Evolutionary conservation across 2,329 filamentous ascomycete species (phyloP).

Genomic region (Scolecobasidium constrictum): DNA sequence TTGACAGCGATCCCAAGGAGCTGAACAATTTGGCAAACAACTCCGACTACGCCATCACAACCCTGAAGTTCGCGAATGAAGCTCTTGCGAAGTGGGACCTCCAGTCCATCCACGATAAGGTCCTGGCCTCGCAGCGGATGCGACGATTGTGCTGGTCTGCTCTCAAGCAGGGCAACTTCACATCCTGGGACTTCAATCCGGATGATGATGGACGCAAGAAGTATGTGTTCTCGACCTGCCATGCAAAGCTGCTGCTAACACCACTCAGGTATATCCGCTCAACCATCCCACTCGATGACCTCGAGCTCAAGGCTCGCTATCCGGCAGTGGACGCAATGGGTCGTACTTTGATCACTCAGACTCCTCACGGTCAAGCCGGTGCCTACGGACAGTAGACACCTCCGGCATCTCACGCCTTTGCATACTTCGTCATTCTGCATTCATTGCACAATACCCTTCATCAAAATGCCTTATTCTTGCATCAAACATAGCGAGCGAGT

Average conservation of each 20-base stretch:
- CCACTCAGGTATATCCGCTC: constrained; percentile 67
- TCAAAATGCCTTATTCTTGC: too few relatives aligned
- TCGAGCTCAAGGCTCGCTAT: constrained; percentile 66
- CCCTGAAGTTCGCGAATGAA: constrained; percentile 60
- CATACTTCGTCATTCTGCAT: too few relatives aligned
- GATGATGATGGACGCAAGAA: constrained; percentile 56
- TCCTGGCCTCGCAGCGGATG: constrained; percentile 67
- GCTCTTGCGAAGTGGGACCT: constrained; percentile 72
- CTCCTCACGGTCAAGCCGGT: constrained; percentile 7
- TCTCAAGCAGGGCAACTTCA: constrained; percentile 63
- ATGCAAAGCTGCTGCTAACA: constrained; percentile 15
- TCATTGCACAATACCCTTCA: too few relatives aligned
- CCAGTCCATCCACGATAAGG: constrained; percentile 60
- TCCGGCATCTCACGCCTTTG: too few relatives aligned
- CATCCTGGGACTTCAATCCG: constrained; percentile 80
- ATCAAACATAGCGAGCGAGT: too few relatives aligned
- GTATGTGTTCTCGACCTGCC: constrained; percentile 29
- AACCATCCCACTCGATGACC: constrained; percentile 67
- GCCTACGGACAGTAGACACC: constrained; percentile 10
- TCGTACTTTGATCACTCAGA: constrained; percentile 15
- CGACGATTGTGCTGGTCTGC: constrained; percentile 71
- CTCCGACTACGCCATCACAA: constrained; percentile 26
- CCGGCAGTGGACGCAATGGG: constrained; percentile 43
- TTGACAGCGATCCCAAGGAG: constrained; percentile 65
- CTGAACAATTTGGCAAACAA: constrained; percentile 54